Evolutionary conservation across 2,329 filamentous ascomycete species (phyloP).

Genomic region (Periconia digitata): DNA sequence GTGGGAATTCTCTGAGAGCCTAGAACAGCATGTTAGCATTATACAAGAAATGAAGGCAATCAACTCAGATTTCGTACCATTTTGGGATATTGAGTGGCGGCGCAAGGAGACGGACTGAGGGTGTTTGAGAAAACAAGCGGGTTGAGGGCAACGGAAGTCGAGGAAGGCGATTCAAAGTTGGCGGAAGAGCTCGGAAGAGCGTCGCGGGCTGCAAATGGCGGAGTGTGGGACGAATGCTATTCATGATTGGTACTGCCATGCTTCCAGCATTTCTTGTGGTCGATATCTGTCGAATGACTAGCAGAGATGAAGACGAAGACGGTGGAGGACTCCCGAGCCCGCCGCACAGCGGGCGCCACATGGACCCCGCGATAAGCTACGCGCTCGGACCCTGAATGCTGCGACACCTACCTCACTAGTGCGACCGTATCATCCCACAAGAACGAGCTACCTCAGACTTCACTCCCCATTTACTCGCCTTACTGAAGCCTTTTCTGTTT

Average conservation of each 20-base stretch:
- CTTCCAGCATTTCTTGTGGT: conserved; percentile 9
- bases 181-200: conserved; percentile 8
- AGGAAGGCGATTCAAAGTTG: conserved; percentile 15
- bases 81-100: conserved; percentile 44
- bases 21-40: conserved; percentile 40
- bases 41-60: not conserved
- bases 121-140: conserved; percentile 32
- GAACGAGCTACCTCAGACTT: conserved; percentile 1
- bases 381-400: conserved; percentile 8
- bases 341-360: conserved; percentile 6
- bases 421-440: conserved; percentile 2
- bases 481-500: not conserved
- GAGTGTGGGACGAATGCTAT: conserved; percentile 17
- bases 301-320: too few species aligned
- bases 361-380: conserved; percentile 14
- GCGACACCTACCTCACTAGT: conserved; percentile 4
- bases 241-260: conserved; percentile 14
- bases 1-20: conserved; percentile 89
- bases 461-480: not conserved
- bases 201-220: conserved; percentile 15
- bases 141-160: conserved; percentile 5
- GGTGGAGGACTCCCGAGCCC: too few species aligned
- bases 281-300: conserved; percentile 1
- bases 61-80: conserved; percentile 33
- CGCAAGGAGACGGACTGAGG: conserved; percentile 23